phyloP scores from a whole-genome alignment of 345 rosid species.

The Rhizophora apiculata region DNA sequence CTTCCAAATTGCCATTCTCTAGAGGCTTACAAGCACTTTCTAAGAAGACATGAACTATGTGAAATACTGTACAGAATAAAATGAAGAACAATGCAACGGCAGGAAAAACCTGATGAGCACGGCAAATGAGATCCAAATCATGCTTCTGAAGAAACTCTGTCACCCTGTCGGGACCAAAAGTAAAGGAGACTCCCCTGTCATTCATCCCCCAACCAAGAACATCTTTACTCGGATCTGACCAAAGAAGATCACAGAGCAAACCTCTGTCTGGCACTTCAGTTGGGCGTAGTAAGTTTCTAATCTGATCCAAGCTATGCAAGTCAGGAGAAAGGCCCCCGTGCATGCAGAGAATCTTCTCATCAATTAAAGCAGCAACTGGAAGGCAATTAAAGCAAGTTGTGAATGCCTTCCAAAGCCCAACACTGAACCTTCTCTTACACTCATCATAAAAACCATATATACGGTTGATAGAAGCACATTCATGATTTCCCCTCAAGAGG shows the following conservation, averaged over 20 bases:
- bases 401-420: conserved; percentile 70
- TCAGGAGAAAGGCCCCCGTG: conserved; percentile 93
- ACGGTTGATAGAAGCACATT: conserved; percentile 80
- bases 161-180: conserved; percentile 73
- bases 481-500: conserved; percentile 87
- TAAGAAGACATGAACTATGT: neutral
- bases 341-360: conserved; percentile 89
- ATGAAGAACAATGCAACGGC: conserved; percentile 2
- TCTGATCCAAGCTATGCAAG: conserved; percentile 55
- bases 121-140: conserved; percentile 80
- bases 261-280: conserved; percentile 78
- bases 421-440: conserved; percentile 77
- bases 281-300: conserved; percentile 63
- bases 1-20: conserved; percentile 5
- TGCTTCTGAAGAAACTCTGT: conserved; percentile 69
- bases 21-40: neutral
- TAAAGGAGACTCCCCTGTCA: conserved; percentile 79
- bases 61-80: conserved; percentile 1
- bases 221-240: conserved; percentile 84
- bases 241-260: conserved; percentile 79
- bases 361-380: conserved; percentile 79
- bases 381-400: conserved; percentile 87
- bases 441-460: conserved; percentile 88
- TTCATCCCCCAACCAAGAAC: conserved; percentile 78
- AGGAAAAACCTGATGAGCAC: conserved; percentile 78